Base-by-base conservation (phyloP, 1,284 basidiomycete species). In the Puccinia coronata region DNA sequence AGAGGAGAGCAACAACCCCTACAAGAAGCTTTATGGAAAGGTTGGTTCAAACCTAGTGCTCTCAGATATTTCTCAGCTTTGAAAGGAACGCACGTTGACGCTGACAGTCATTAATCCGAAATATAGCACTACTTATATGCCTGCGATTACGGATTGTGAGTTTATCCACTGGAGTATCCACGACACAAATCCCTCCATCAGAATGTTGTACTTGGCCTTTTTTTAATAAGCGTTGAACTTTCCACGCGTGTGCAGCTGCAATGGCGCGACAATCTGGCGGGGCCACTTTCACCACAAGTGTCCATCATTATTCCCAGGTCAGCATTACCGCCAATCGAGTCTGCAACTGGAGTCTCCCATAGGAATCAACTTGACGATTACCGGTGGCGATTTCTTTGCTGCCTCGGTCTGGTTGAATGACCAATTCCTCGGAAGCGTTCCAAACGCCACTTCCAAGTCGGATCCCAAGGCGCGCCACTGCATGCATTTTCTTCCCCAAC, bases 121-220 rank as follows among this genome's bases (percentile, higher is more conserved):
- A 53, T 92, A 83, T 91, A 91, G 2, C 87, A 91, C 59, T 87
- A 92, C 23, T 85, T 93, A 25, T 93, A 92, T 86, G 92, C 91
- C 0, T 93, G 92, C 84, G 92, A 93, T 85, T 93, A 93, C 86
- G 91, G 90, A 69, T 93, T 91, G 92, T 93, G 82, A 86, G 91
- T 88, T 70, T 70, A 11, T 49, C 31, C 2, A 39, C n/a, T 39
- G 20, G 5, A 25, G 12, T 59, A n/a, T 25, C n/a, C 18, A 80
- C 18, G 31, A 9, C 61, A 1, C 14, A 39, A 16, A 23, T 28
- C 18, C 6, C 9, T 25, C 65, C 28, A 67, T 51, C 61, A 69
- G 65, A 61, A 34, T 55, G 18, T 41, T 65, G n/a, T 36, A 65
- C 16, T 67, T 14, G n/a, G 41, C 41, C 47, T 2, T 47, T 12